A percentile compares a stretch with the other conserved stretches of the same genome.
Evolutionary conservation across 208 protist species (phyloP).

Genomic region (Phytomonas sp.): DNA sequence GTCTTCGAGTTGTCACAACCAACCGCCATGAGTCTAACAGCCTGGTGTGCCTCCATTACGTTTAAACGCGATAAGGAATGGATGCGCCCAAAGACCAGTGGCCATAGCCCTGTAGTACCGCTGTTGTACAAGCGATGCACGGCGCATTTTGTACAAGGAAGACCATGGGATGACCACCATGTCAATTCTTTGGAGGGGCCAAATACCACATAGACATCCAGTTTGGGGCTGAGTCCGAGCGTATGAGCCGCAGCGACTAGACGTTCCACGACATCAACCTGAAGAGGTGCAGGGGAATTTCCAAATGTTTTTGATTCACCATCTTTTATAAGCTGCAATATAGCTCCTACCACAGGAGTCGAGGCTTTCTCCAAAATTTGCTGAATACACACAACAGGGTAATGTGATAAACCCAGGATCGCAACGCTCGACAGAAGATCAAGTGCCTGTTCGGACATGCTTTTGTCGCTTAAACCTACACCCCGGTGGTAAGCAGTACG

Average conservation of each 20-base stretch:
- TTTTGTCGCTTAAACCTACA: neutral
- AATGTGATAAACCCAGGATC: slow-evolving; percentile 26
- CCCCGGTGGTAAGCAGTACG: slow-evolving; percentile 11
- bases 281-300: slow-evolving; percentile 10
- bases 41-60: slow-evolving; percentile 11
- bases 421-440: slow-evolving; percentile 20
- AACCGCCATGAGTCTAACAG: slow-evolving; percentile 12
- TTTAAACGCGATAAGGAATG: neutral
- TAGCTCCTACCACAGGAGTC: neutral
- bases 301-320: neutral
- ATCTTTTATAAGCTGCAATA: neutral
- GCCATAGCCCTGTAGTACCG: slow-evolving; percentile 18
- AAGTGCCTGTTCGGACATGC: slow-evolving; percentile 15
- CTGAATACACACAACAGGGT: slow-evolving; percentile 2
- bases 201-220: slow-evolving; percentile 18
- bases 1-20: slow-evolving; percentile 9
- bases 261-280: slow-evolving; percentile 15
- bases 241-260: slow-evolving; percentile 17
- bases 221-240: slow-evolving; percentile 12
- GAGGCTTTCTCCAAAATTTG: neutral
- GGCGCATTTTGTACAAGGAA: neutral
- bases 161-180: slow-evolving; percentile 25
- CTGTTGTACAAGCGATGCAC: slow-evolving; percentile 20
- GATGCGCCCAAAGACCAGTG: slow-evolving; percentile 9
- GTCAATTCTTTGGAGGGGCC: slow-evolving; percentile 3